Evolutionary conservation across 805 yeast genomes (phyloP).

Genomic region (Pichia ethanolica): DNA sequence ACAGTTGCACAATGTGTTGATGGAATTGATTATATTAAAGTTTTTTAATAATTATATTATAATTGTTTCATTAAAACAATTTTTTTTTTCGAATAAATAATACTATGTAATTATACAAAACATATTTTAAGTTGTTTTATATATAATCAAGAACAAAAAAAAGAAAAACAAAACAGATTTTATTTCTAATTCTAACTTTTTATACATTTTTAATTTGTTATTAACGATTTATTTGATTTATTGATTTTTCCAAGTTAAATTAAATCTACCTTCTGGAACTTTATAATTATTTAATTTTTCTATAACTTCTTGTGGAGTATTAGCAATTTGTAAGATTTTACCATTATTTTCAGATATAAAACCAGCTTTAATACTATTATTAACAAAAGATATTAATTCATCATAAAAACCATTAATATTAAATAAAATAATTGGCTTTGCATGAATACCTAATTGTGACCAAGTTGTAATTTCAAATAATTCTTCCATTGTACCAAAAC

Average conservation of each 20-base stretch:
- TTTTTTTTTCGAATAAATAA: no score
- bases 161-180: no score
- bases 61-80: neutral
- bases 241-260: constrained; percentile 56
- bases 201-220: neutral
- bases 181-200: neutral
- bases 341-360: constrained; percentile 65
- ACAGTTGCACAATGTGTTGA: constrained; percentile 76
- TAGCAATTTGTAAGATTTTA: constrained; percentile 60
- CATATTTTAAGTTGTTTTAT: no score
- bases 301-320: constrained; percentile 61
- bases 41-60: constrained; percentile 9
- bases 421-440: constrained; percentile 70
- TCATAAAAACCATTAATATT: constrained; percentile 79
- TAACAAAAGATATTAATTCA: constrained; percentile 53
- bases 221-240: neutral
- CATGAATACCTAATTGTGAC: constrained; percentile 83
- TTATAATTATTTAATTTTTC: constrained; percentile 50
- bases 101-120: neutral
- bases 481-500: constrained; percentile 86
- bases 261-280: constrained; percentile 67
- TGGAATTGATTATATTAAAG: constrained; percentile 53
- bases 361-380: constrained; percentile 52
- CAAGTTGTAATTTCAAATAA: constrained; percentile 86
- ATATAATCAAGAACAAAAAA: no score